These are phyloP conservation scores for Calvatia gigantea DNA, from an alignment of 768 basidiomycete species.

Conservation along the genomic window DNA sequence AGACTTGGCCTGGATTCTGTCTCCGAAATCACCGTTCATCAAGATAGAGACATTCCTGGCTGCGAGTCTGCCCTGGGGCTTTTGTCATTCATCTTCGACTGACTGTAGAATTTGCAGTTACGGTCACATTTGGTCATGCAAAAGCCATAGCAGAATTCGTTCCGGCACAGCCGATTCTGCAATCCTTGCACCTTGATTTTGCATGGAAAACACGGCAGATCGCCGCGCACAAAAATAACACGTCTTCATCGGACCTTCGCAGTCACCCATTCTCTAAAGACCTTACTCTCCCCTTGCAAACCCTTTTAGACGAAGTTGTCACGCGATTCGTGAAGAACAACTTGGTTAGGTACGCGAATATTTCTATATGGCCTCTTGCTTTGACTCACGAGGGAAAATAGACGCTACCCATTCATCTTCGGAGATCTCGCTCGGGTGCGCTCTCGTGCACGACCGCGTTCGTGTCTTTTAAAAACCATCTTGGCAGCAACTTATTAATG, in stretches of 20 bases:
- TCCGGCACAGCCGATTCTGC: slow-evolving; percentile 39
- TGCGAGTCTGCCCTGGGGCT: neutral
- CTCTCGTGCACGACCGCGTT: slow-evolving; percentile 7
- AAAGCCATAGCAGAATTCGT: neutral
- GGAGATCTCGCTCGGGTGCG: slow-evolving; percentile 52
- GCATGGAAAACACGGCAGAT: slow-evolving; percentile 25
- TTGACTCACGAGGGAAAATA: slow-evolving; percentile 21
- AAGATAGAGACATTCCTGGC: neutral
- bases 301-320: slow-evolving; percentile 48
- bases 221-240: slow-evolving; percentile 1
- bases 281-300: slow-evolving; percentile 51
- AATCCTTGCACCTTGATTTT: slow-evolving; percentile 29
- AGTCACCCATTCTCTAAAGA: slow-evolving; percentile 51
- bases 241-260: neutral
- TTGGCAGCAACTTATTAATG: slow-evolving; percentile 55
- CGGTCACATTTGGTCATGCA: slow-evolving; percentile 2
- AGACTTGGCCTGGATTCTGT: slow-evolving; percentile 56
- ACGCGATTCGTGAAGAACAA: slow-evolving; percentile 55
- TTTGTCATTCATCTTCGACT: neutral
- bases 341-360: slow-evolving; percentile 53
- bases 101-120: neutral
- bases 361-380: neutral
- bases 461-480: neutral
- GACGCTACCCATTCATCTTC: slow-evolving; percentile 77
- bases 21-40: slow-evolving; percentile 27